Evolutionary conservation across 2,329 filamentous ascomycete species (phyloP), one percentile per base, ranked within the genome.

Genomic region (Clarireedia monteithiana): DNA sequence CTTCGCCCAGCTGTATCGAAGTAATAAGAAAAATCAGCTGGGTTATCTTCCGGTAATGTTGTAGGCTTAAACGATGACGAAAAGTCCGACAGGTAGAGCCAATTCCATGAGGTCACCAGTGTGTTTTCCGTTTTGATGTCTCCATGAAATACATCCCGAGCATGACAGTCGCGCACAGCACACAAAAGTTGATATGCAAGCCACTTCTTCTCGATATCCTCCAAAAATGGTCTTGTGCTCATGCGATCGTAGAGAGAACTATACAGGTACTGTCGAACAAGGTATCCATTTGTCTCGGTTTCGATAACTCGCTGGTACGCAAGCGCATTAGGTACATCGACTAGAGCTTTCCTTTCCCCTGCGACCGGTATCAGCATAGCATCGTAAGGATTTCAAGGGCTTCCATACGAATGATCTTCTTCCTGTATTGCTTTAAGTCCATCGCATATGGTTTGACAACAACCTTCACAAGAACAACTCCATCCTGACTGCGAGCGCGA

Each of bases 191-290:
- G 94, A 66, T 96, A 99, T 0, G 92, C 89, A 50, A 99, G 81
- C 94, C 94, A 99, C 75, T 95, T 96, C 79, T 96, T 97, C 72
- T 99, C 94, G 62, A 99, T 94, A 62, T 95, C 89, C 72, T 99
- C 95, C 9, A 97, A 77, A 65, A 99, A 99, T 0, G 94, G 95
- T 6, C 95, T 84, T 7, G 94, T 99, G 72, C 94, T 95, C 72
- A 99, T 84, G 53, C 94, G 88, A 74, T 99, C 94, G 74, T 99
- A 99, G 4, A 99, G 80, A 24, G 94, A 97, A 76, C 88, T 96
- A 73, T 97, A 94, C 59, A 97, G 84, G 69, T 89, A 97, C 72
- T 97, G 95, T 52, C 94, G 87, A 56, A 96, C 89, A 20, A 99
- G 81, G 69, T 95, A 96, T 48, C 91, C 94, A 68, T 91, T 91